Percentiles rank a stretch among this genome's conserved stretches.
Conservation (phyloP, 2,329 filamentous ascomycete species). For the Claviceps purpurea region DNA sequence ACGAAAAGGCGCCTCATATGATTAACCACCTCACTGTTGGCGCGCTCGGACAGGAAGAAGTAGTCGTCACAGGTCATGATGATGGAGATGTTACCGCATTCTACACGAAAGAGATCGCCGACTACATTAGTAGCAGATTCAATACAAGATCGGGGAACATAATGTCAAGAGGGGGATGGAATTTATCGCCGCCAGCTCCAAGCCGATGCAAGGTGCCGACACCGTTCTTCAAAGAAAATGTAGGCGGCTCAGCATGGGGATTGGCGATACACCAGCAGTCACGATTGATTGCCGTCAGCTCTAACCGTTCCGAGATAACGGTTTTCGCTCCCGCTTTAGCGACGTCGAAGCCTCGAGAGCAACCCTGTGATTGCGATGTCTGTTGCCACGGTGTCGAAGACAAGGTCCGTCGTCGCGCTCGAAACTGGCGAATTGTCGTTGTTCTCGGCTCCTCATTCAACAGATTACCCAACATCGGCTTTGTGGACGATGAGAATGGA, state of each 20-base stretch:
- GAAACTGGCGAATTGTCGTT: conserved; percentile 38
- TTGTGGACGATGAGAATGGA: conserved; percentile 32
- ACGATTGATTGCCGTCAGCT: conserved; percentile 74
- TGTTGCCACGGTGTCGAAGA: conserved; percentile 12
- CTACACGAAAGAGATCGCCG: conserved; percentile 41
- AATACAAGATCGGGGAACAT: neutral
- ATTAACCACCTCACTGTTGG: conserved; percentile 59
- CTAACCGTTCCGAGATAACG: conserved; percentile 49
- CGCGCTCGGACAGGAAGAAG: conserved; percentile 55
- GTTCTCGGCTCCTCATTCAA: conserved; percentile 22
- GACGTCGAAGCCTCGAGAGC: neutral
- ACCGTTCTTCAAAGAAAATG: conserved; percentile 62
- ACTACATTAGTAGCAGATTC: conserved; percentile 23
- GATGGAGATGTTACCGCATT: conserved; percentile 65
- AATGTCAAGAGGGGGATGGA: conserved; percentile 4
- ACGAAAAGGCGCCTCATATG: conserved; percentile 38
- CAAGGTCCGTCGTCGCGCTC: conserved; percentile 26
- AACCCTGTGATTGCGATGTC: conserved; percentile 4
- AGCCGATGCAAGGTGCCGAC: conserved; percentile 10
- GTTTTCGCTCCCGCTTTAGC: conserved; percentile 37
- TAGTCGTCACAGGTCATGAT: conserved; percentile 55
- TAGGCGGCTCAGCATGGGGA: conserved; percentile 75
- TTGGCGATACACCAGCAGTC: conserved; percentile 67
- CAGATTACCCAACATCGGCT: conserved; percentile 42
- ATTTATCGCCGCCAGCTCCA: conserved; percentile 1